Base-by-base conservation (phyloP, 2,329 filamentous ascomycete species). In the Aspergillus sp. region DNA sequence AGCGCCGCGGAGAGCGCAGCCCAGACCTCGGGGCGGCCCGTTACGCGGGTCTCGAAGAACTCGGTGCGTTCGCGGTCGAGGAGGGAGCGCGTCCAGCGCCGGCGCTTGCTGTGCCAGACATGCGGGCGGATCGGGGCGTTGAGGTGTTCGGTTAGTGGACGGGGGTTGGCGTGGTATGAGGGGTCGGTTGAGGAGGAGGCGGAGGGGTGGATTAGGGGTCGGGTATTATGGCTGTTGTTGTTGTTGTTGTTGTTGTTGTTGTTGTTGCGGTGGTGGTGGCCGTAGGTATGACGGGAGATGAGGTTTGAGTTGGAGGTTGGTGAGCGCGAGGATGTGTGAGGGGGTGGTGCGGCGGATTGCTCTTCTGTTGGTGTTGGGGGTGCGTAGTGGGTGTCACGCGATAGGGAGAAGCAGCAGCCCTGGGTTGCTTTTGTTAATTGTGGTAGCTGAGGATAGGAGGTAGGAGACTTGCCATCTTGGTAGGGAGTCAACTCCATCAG, bases 41-140 rank as follows among this genome's bases (percentile, higher is more conserved):
- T 91, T 17, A 96, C 91, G 51, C 92, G 83, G 1, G 93, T 97
- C 64, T 97, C 93, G 77, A 96, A 98, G 82, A 96, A 97, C 64
- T 92, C 92, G 53, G 79, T 80, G 53, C 94, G 86, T 78, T 97
- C 91, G 34, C 83, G 83, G 61, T 87, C 85, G 2, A 97, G 81
- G 57, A 89, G 81, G 17, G 78, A 72, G n/a, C 85, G 86, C 1
- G 91, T 93, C 91, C 91, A 96, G 17, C 80, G 77, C 22, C 85
- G 85, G 57, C 83, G 82, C 64, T 83, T 84, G 60, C 88, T 86
- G 13, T 80, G 80, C 90, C 90, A 93, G 58, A 84, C 78, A 68
- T 91, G 89, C 0, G 82, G 83, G 49, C 85, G 84, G 45, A 93
- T 80, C 1, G 90, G 89, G 68, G 86, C 85, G 70, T 92, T 91